Percentiles rank a stretch among this genome's conserved stretches.
Conservation (phyloP, 176 grass and related monocot genomes). For the Luzula sylvatica region DNA sequence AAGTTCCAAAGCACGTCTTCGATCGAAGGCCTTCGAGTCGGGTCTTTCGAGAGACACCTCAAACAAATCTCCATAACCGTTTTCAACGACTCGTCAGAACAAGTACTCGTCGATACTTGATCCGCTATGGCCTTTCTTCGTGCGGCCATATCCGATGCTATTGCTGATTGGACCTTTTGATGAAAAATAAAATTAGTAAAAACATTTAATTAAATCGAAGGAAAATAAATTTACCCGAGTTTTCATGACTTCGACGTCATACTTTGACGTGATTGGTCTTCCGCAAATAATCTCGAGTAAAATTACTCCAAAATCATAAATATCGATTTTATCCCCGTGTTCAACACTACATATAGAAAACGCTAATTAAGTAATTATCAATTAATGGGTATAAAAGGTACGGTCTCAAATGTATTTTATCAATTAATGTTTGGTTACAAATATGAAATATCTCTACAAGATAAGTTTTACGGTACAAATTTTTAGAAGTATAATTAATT, state of each 20-base stretch:
- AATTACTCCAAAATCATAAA: conserved; percentile 78
- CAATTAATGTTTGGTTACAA: no score
- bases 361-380: not conserved
- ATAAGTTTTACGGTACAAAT: no score
- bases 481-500: no score
- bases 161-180: conserved; percentile 43
- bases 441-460: no score
- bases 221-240: conserved; percentile 37
- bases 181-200: not conserved
- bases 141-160: conserved; percentile 33
- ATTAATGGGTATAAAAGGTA: no score
- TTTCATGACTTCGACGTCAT: conserved; percentile 49
- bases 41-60: conserved; percentile 66
- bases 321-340: conserved; percentile 62
- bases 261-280: conserved; percentile 43
- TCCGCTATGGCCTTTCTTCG: conserved; percentile 39
- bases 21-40: conserved; percentile 48
- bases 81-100: conserved; percentile 56
- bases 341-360: conserved; percentile 22
- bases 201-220: not conserved
- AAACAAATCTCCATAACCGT: conserved; percentile 81
- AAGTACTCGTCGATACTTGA: conserved; percentile 25
- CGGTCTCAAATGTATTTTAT: no score
- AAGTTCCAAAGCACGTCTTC: conserved; percentile 97
- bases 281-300: conserved; percentile 64